Base-by-base conservation (phyloP, 768 basidiomycete species). In the Xerocomus brunneocitrinus region DNA sequence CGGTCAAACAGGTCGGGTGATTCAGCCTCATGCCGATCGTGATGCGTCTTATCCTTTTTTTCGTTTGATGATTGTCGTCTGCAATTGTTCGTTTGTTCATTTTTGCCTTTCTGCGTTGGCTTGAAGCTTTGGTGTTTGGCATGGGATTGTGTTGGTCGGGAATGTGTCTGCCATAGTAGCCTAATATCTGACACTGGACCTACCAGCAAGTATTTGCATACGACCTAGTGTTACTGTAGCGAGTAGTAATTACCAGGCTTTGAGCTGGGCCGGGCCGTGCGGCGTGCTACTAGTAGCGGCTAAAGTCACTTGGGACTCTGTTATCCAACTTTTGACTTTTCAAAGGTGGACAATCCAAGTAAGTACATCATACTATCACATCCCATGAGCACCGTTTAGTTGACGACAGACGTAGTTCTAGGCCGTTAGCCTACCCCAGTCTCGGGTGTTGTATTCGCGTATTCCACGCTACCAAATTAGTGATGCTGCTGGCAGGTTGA, bases 1-100 rank as follows among this genome's bases (percentile, higher is more conserved):
- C 76, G 38, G 75, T 85, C 36, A 76, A 75, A 58, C 72, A 67
- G 34, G 67, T 66, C 1, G 59, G 49, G n/a, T 65, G 50, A 62
- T 22, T 31, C 19, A 27, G 28, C 12, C 25, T 38, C 22, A 2
- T n/a, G 13, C n/a, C 13, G 40, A 9, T 24, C 30, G 41, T 28
- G 25, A 4, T n/a, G 32, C 47, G 25, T 27, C 19, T 19, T 38
- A 19, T 28, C 28, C 12, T 39, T n/a, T 40, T 27, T 28, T 28
- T 12, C 10, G 4, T 31, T 8, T 19, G 12, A 34, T 47, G 22
- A 39, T 39, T 39, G n/a, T 38, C 38, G 19, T 19, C 19, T 19
- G 19, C 19, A 19, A 8, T 19, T 25, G 24, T 30, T 30, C 28
- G 14, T 30, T 44, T 28, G 4, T 44, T 44, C n/a, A 14, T 44